Evolutionary conservation across 2,329 filamentous ascomycete genomes (phyloP).

Genomic region (Colletotrichum sp.): DNA sequence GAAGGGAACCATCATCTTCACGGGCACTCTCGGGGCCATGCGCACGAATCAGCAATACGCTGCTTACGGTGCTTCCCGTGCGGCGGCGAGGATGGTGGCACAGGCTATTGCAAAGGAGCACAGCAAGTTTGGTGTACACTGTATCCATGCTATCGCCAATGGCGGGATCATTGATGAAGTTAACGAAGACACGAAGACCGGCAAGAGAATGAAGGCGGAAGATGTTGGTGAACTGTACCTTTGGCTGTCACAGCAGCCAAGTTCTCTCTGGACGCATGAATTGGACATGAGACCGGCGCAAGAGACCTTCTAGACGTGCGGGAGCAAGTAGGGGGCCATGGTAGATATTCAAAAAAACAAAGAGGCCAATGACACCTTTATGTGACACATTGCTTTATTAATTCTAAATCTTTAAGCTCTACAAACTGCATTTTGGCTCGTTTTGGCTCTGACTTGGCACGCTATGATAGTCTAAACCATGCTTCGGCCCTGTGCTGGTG

Average conservation of each 20-base stretch:
- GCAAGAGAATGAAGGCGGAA: conserved; percentile 63
- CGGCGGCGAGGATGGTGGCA: conserved; percentile 58
- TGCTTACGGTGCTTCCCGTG: conserved; percentile 58
- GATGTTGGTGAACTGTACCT: conserved; percentile 62
- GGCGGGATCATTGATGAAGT: conserved; percentile 57
- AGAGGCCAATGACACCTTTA: background rate
- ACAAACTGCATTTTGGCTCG: background rate
- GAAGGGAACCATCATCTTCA: conserved; percentile 64
- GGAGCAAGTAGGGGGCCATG: background rate
- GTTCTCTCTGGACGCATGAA: conserved; percentile 21
- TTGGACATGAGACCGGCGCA: conserved; percentile 21
- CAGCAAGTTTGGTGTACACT: conserved; percentile 60
- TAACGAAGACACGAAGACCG: conserved; percentile 48
- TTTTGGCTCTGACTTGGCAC: background rate
- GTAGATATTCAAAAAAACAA: background rate
- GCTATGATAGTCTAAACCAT: background rate
- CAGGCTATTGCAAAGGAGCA: conserved; percentile 62
- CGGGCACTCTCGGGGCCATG: conserved; percentile 58
- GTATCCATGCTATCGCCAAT: conserved; percentile 65
- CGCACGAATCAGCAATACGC: conserved; percentile 59
- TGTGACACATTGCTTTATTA: background rate
- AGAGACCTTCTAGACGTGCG: conserved; percentile 10
- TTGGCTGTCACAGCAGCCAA: conserved; percentile 34
- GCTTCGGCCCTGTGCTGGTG: background rate
- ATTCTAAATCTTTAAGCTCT: background rate